These are phyloP conservation scores for Coemansia sp. DNA, from an alignment of 192 early-diverging fungal genomes.

Conservation along the genomic window DNA sequence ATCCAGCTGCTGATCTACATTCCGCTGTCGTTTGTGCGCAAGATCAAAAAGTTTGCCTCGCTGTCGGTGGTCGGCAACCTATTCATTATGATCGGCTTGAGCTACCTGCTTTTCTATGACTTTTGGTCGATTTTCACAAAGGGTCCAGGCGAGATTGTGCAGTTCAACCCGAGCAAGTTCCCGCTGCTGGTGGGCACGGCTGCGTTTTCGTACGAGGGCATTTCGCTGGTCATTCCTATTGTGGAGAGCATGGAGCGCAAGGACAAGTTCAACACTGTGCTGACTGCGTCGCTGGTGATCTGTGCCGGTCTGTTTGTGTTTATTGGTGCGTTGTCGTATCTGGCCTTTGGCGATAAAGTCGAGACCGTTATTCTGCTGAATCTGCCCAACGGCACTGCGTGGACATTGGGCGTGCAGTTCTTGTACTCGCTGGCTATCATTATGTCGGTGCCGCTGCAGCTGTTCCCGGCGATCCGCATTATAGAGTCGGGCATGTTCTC, in stretches of 20 bases:
- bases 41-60: conserved; percentile 84
- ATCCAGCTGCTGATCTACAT: conserved; percentile 75
- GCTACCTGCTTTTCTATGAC: conserved; percentile 83
- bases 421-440: conserved; percentile 92
- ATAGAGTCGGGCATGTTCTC: conserved; percentile 84
- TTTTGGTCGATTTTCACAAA: conserved; percentile 62
- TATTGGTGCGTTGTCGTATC: conserved; percentile 80
- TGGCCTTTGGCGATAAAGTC: conserved; percentile 81
- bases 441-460: conserved; percentile 87
- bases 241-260: conserved; percentile 87
- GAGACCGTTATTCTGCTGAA: conserved; percentile 88
- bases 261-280: conserved; percentile 81
- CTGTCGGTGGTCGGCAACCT: conserved; percentile 88
- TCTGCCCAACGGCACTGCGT: conserved; percentile 67
- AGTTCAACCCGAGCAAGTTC: conserved; percentile 80
- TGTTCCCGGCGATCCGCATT: conserved; percentile 94
- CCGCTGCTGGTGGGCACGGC: conserved; percentile 94
- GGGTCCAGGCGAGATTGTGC: conserved; percentile 69
- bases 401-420: conserved; percentile 73
- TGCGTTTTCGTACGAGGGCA: conserved; percentile 87
- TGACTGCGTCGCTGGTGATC: conserved; percentile 73
- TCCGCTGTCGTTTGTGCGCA: conserved; percentile 86
- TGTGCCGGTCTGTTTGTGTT: conserved; percentile 80
- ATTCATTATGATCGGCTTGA: conserved; percentile 87
- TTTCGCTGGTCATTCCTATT: conserved; percentile 77